These are phyloP conservation scores for Hericium erinaceus DNA, from an alignment of 768 basidiomycete genomes.

Conservation along the genomic window DNA sequence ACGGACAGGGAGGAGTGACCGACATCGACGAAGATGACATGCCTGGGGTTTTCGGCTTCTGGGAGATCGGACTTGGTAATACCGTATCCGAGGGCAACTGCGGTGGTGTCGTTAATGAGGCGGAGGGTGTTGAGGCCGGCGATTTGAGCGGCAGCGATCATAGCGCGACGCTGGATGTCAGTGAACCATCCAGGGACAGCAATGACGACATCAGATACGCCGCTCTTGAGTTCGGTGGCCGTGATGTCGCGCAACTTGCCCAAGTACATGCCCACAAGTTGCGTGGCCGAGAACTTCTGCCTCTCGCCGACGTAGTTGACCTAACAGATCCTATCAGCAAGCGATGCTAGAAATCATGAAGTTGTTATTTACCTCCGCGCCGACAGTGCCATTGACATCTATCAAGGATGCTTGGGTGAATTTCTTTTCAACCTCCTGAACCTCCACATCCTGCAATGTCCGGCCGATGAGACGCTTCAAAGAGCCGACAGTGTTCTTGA, in stretches of 20 bases:
- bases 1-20: constrained; percentile 90
- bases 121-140: constrained; percentile 87
- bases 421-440: constrained; percentile 79
- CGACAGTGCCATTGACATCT: constrained; percentile 76
- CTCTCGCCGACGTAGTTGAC: constrained; percentile 84
- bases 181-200: constrained; percentile 97
- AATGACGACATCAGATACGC: constrained; percentile 88
- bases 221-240: constrained; percentile 72
- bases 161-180: constrained; percentile 83
- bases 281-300: constrained; percentile 74
- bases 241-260: constrained; percentile 88
- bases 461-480: constrained; percentile 89
- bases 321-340: constrained; percentile 30
- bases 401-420: constrained; percentile 83
- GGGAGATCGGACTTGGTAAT: constrained; percentile 98
- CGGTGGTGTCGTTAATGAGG: constrained; percentile 95
- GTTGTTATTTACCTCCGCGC: constrained; percentile 54
- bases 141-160: constrained; percentile 84
- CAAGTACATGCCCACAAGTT: constrained; percentile 86
- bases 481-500: constrained; percentile 92
- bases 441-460: constrained; percentile 69
- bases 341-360: too few species aligned
- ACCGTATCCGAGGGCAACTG: constrained; percentile 92
- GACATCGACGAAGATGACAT: constrained; percentile 92
- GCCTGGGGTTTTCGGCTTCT: constrained; percentile 65